These are phyloP conservation scores for Tetrahymena malaccensis DNA, from an alignment of 73 alveolate genomes.

Conservation along the genomic window DNA sequence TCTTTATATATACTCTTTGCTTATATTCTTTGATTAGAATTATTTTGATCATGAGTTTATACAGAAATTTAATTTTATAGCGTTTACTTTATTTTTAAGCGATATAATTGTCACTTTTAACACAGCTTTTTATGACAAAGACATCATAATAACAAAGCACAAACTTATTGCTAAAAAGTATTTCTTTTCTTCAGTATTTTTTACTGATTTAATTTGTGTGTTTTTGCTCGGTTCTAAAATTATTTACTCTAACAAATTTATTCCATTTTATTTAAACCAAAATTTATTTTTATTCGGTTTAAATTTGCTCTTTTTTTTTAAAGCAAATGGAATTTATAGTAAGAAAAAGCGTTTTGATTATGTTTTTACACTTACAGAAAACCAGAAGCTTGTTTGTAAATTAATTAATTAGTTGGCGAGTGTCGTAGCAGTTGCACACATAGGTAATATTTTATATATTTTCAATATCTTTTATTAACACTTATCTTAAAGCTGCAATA, in stretches of 20 bases:
- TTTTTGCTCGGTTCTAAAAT: background rate
- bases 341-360: background rate
- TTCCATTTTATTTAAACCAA: background rate
- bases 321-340: background rate
- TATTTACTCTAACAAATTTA: background rate
- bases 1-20: background rate
- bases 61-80: background rate
- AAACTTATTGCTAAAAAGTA: background rate
- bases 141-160: background rate
- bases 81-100: background rate
- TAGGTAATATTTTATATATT: background rate
- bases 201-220: background rate
- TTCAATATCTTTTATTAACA: too few relatives aligned
- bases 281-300: background rate
- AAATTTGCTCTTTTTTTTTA: background rate
- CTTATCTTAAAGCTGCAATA: background rate
- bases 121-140: background rate
- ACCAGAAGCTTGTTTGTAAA: background rate
- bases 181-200: background rate
- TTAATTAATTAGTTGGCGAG: background rate
- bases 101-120: background rate
- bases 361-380: background rate
- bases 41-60: background rate
- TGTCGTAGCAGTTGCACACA: background rate
- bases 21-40: background rate